Base-by-base conservation (phyloP, 2,329 filamentous ascomycete species). In the Monosporascus sp. region DNA sequence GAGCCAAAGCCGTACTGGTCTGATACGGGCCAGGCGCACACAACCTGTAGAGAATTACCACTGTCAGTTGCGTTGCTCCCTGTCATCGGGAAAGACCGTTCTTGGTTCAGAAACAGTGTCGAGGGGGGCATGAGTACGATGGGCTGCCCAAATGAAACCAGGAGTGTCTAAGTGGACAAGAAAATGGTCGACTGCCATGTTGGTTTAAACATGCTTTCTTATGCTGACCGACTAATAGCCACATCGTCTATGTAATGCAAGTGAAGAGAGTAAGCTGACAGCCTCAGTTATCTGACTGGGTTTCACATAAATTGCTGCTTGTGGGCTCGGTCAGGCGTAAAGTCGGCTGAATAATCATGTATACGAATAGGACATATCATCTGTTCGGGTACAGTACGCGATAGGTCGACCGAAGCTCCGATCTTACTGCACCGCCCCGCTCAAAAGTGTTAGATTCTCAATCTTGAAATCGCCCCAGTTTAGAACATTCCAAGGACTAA, bases 21-120 rank as follows among this genome's bases (percentile, higher is more conserved):
- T 3, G 70, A 73, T 4, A 74, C 65, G 5, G 71, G 70, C 71
- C 71, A 74, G n/a, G 71, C 72, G 56, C 72, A 74, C 16, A 74
- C 60, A 43, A 74, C 71, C 46, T 71, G 64, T 26, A 68, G 53
- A 45, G 57, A 44, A 27, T 56, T 11, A 11, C 9, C 9, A 31
- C 9, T 31, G 9, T 1, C 27, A 31, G 27, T 31, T 31, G 27
- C 27, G 27, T 4, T 43, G n/a, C 19, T 43, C 40, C 7, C 40
- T 8, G n/a, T 43, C 40, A 40, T 19, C 17, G 17, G 16, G 37
- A 17, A 40, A 40, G 37, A 40, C 37, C 16, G 17, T 40, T 19
- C 37, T 9, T 40, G 17, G 19, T 40, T 40, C 37, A 43, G 8
- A 20, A 20, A 11, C n/a, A 43, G 20, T 43, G 40, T 43, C 3